Base-by-base conservation (phyloP, 257 asterid species). In the Orobanche coerulescens region DNA sequence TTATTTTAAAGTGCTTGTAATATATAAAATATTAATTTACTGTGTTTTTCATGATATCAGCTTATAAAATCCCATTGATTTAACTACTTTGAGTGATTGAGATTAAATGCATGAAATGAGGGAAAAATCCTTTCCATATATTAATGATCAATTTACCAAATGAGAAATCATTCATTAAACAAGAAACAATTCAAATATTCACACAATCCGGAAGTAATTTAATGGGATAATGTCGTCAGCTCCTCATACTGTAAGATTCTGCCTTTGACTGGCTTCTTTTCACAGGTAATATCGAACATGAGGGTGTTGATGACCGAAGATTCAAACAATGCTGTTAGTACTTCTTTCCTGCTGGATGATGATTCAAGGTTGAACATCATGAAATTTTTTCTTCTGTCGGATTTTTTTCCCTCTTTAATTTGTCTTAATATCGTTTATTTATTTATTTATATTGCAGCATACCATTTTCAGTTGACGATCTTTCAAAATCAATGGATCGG, bases 401-500 rank as follows among this genome's bases (percentile, higher is more conserved):
- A 0, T 54, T 58, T 28, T 73, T 34, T 53, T n/a, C 25, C 10
- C 5, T 25, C 31, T 56, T 9, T 55, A 2, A 19, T 28, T 53
- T 14, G 43, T 46, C 39, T 62, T 8, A 40, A 66, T 48, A 48
- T 65, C 20, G 14, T n/a, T n/a, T n/a, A 30, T 47, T 20, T 47
- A 20, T 34, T 62, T 18, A 14, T n/a, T 7, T 26, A 14, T 60
- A 16, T 66, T 85, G 84, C 94, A 93, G 98, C 85, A 93, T 93
- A 71, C 98, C 98, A 1, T 93, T 93, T 78, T 86, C 97, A 5
- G 96, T 89, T n/a, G 98, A 93, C 67, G 98, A 89, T 67, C 85
- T 93, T 62, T 93, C 96, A 23, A 89, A 89, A 75, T 89, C 98
- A 51, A 84, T 93, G 98, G 98, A 89, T 26, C 81, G 81, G 48